These are phyloP conservation scores for Pseudogymnoascus sp. DNA, from an alignment of 2,329 filamentous ascomycete genomes.

Conservation along the genomic window DNA sequence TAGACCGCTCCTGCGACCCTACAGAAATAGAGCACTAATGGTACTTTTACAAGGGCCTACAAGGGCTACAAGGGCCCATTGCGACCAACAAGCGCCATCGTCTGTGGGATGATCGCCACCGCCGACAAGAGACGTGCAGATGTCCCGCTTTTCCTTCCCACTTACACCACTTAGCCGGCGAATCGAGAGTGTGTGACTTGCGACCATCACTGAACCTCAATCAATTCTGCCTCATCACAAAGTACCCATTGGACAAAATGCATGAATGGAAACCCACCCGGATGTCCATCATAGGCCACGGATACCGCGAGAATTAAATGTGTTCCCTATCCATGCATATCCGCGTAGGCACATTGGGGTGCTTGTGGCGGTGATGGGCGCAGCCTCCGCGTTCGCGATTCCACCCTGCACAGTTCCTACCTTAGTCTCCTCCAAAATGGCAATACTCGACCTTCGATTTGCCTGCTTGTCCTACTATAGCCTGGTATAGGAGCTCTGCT, in stretches of 20 bases:
- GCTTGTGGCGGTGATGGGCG: neutral
- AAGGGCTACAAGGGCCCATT: neutral
- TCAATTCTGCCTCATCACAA: conserved; percentile 1
- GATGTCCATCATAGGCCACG: neutral
- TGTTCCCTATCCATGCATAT: neutral
- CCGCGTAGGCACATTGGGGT: neutral
- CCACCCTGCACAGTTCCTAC: conserved; percentile 6
- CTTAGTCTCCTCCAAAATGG: conserved; percentile 1
- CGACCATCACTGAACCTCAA: neutral
- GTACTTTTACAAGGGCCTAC: neutral
- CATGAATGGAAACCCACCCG: neutral
- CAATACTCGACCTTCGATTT: conserved; percentile 1
- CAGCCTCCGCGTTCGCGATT: neutral
- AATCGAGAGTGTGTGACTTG: conserved; percentile 8
- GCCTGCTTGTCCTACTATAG: neutral
- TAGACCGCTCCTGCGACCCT: neutral
- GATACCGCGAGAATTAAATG: neutral
- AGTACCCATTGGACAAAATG: conserved; percentile 2
- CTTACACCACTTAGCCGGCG: conserved; percentile 5
- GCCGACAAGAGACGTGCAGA: neutral
- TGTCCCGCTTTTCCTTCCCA: neutral
- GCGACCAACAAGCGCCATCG: conserved; percentile 6
- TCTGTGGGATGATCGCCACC: conserved; percentile 8
- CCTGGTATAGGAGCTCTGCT: neutral
- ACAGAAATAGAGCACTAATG: conserved; percentile 3